Percentiles rank a stretch among this genome's conserved stretches.
Conservation (phyloP, 805 yeast species). For the Danielia reshetovae region DNA sequence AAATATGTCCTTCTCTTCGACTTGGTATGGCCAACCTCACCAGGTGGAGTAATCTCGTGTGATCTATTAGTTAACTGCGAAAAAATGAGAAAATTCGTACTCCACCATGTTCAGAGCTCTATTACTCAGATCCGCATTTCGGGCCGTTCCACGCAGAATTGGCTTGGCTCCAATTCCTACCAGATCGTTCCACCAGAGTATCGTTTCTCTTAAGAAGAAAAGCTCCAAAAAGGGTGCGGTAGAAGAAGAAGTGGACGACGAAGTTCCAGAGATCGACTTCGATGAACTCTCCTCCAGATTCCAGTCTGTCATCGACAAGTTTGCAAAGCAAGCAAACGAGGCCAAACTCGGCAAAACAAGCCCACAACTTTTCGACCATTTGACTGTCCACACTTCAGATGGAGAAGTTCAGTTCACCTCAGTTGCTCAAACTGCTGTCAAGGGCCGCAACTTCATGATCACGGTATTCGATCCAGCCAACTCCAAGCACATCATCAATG, state of each 20-base stretch:
- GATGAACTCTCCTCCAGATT: slow-evolving; percentile 41
- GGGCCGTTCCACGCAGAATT: too few relatives aligned
- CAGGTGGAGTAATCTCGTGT: too few relatives aligned
- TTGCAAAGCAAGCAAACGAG: slow-evolving; percentile 55
- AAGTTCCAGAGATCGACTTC: slow-evolving; percentile 19
- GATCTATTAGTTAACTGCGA: too few relatives aligned
- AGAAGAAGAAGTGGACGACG: slow-evolving; percentile 5
- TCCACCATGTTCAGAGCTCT: too few relatives aligned
- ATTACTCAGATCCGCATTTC: too few relatives aligned
- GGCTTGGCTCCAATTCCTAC: too few relatives aligned
- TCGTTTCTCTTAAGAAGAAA: slow-evolving; percentile 11
- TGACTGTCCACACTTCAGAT: slow-evolving; percentile 48
- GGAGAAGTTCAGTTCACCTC: slow-evolving; percentile 50
- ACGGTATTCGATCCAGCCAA: slow-evolving; percentile 85
- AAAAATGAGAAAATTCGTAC: too few relatives aligned
- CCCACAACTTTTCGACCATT: slow-evolving; percentile 59
- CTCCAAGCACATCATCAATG: slow-evolving; percentile 62
- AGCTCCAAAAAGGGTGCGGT: slow-evolving; percentile 4
- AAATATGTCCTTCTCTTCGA: too few relatives aligned
- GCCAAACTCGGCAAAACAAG: slow-evolving; percentile 67
- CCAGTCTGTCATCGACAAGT: slow-evolving; percentile 46
- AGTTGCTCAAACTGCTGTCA: slow-evolving; percentile 66
- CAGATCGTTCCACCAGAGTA: slow-evolving; percentile 5
- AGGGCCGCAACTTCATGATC: slow-evolving; percentile 67
- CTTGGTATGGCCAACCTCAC: too few relatives aligned